Evolutionary conservation across 352 stramenopile species (phyloP).

Genomic region (Pythium aristosporum): DNA sequence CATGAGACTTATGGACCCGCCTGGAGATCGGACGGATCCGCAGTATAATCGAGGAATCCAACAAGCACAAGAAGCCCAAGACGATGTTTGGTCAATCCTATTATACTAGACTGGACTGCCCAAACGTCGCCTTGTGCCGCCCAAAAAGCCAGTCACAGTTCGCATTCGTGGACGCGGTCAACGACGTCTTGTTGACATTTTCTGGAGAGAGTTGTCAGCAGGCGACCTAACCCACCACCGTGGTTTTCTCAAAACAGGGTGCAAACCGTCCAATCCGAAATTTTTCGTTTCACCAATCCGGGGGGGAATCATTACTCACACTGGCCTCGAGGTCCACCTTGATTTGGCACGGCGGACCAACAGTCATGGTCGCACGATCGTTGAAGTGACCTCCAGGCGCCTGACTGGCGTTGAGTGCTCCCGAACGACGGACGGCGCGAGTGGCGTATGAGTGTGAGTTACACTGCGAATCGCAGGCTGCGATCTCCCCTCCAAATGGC

Average conservation of each 20-base stretch:
- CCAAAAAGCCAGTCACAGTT: conserved; percentile 1
- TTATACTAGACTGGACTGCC: neutral
- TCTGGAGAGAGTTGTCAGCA: neutral
- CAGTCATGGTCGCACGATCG: conserved; percentile 2
- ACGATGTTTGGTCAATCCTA: neutral
- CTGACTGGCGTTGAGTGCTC: neutral
- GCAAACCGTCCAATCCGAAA: neutral
- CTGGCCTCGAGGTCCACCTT: conserved; percentile 4
- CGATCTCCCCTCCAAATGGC: neutral
- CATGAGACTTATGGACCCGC: too few species aligned
- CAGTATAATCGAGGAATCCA: neutral
- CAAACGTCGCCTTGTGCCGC: neutral
- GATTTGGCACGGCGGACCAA: conserved; percentile 7
- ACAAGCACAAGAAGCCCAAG: too few species aligned
- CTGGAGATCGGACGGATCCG: neutral
- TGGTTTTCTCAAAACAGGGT: neutral
- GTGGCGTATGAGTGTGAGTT: conserved; percentile 17
- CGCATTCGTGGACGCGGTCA: neutral
- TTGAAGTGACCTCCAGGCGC: conserved; percentile 5
- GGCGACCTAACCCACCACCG: neutral
- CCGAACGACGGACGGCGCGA: conserved; percentile 8
- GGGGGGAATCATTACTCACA: conserved; percentile 8
- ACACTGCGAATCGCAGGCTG: neutral
- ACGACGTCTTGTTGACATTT: conserved; percentile 1
- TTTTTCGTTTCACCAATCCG: neutral